Percentiles rank a stretch among this genome's conserved stretches.
Conservation (phyloP, 352 stramenopile genomes). For the Blastocystis sp. region DNA sequence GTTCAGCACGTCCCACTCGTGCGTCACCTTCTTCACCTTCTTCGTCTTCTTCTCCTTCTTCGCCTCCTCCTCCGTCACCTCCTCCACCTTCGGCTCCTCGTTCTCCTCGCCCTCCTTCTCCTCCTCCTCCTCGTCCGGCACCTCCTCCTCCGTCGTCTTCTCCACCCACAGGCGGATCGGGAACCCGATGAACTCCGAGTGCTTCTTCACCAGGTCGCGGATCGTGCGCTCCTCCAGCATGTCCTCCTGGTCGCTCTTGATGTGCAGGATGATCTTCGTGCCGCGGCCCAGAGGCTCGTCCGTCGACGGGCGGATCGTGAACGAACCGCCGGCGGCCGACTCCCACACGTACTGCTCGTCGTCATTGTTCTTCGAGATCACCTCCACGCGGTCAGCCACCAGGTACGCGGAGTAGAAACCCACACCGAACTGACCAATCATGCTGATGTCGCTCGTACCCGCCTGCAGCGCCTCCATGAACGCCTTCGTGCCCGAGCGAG, state of each 20-base stretch:
- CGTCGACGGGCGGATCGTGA: slow-evolving; percentile 83
- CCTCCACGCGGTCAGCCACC: slow-evolving; percentile 95
- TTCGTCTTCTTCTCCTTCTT: too few relatives aligned
- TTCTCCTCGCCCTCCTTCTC: too few relatives aligned
- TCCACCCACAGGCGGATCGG: slow-evolving; percentile 98
- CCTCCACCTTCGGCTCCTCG: too few relatives aligned
- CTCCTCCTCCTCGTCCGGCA: too few relatives aligned
- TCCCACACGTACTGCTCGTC: slow-evolving; percentile 95
- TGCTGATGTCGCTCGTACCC: slow-evolving; percentile 91
- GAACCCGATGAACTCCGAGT: slow-evolving; percentile 99
- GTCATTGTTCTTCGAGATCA: slow-evolving; percentile 97
- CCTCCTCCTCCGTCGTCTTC: slow-evolving; percentile 98
- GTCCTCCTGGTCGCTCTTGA: slow-evolving; percentile 98
- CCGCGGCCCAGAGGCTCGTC: slow-evolving; percentile 74
- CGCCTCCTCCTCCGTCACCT: too few relatives aligned
- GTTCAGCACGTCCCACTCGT: too few relatives aligned
- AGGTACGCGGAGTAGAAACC: slow-evolving; percentile 89
- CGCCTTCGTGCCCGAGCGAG: slow-evolving; percentile 98
- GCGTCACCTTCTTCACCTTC: too few relatives aligned
- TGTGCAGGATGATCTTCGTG: slow-evolving; percentile 78
- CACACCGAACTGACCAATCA: slow-evolving; percentile 89
- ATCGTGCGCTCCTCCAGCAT: slow-evolving; percentile 96
- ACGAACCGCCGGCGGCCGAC: slow-evolving; percentile 92
- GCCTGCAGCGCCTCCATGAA: slow-evolving; percentile 76
- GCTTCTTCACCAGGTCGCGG: slow-evolving; percentile 99